These are phyloP conservation scores for Nakazawaea sp. DNA, from an alignment of 805 yeast genomes.

Conservation along the genomic window DNA sequence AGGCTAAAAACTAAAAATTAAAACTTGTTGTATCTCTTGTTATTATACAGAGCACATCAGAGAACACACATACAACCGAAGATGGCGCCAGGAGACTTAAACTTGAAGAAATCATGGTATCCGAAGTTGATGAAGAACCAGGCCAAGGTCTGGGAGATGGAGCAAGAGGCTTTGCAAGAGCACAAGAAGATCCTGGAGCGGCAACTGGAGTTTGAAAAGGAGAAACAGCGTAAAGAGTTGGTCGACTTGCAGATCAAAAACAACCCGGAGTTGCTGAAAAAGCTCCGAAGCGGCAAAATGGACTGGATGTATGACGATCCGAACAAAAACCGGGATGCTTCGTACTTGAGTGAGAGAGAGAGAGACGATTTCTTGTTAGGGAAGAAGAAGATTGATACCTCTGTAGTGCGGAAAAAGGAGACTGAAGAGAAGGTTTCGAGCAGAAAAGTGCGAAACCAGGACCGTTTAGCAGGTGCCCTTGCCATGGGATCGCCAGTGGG, in stretches of 20 bases:
- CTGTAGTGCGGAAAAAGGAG: too few relatives aligned
- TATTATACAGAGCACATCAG: not conserved
- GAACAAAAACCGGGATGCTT: slow-evolving; percentile 16
- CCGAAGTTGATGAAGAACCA: slow-evolving; percentile 83
- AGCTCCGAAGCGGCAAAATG: slow-evolving; percentile 35
- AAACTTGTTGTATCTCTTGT: not conserved
- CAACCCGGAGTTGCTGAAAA: slow-evolving; percentile 26
- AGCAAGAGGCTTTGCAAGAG: slow-evolving; percentile 72
- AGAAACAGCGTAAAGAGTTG: slow-evolving; percentile 53
- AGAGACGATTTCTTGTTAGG: slow-evolving; percentile 53
- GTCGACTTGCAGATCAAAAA: slow-evolving; percentile 36
- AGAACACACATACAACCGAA: not conserved
- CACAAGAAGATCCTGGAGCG: slow-evolving; percentile 56
- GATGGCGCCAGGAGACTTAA: slow-evolving; percentile 72
- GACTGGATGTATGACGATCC: slow-evolving; percentile 85
- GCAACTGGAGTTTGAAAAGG: slow-evolving; percentile 55
- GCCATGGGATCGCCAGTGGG: too few relatives aligned
- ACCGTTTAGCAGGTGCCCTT: not conserved
- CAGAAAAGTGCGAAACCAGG: too few relatives aligned
- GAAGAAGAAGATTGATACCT: slow-evolving; percentile 37
- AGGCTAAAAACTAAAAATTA: too few relatives aligned
- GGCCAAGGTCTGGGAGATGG: slow-evolving; percentile 76
- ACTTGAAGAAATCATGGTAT: slow-evolving; percentile 93
- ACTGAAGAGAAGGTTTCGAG: too few relatives aligned
- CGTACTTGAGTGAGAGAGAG: slow-evolving; percentile 24